Conservation (phyloP, 2,329 filamentous ascomycete species). For the Xylariomycetidae sp. region DNA sequence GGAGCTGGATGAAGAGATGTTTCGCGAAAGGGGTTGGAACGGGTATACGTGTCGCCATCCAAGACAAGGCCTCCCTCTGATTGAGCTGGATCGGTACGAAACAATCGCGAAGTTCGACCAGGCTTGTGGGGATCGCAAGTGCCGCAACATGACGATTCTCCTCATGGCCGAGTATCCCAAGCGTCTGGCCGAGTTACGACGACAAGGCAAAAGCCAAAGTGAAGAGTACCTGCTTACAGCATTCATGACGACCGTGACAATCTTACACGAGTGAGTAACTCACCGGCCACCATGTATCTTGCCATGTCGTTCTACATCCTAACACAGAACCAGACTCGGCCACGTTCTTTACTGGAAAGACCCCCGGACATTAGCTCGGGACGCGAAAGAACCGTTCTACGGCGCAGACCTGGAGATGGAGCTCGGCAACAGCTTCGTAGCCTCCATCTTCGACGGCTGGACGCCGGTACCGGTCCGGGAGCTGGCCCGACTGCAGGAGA, state of each 20-base stretch:
- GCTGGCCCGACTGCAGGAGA: constrained; percentile 4
- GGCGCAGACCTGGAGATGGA: constrained; percentile 31
- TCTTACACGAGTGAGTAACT: constrained; percentile 29
- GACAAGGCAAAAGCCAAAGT: constrained; percentile 12
- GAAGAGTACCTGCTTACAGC: constrained; percentile 30
- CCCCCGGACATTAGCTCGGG: constrained; percentile 18
- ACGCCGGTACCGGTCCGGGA: constrained; percentile 23
- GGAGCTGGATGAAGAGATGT: constrained; percentile 27
- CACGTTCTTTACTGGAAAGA: constrained; percentile 29
- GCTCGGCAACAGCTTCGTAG: constrained; percentile 29
- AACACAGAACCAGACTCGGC: constrained; percentile 18
- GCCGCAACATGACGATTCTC: constrained; percentile 21
- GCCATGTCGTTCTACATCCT: constrained; percentile 4
- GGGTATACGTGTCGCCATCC: constrained; percentile 29
- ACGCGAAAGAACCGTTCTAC: constrained; percentile 28
- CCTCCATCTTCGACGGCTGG: constrained; percentile 29
- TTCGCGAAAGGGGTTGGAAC: constrained; percentile 23
- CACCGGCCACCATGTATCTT: neutral
- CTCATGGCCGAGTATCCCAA: constrained; percentile 24
- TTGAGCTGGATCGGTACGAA: constrained; percentile 19
- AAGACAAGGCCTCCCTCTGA: constrained; percentile 13
- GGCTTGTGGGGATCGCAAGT: constrained; percentile 6
- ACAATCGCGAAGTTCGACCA: constrained; percentile 20
- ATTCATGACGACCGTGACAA: constrained; percentile 28
- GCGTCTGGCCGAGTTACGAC: constrained; percentile 20